Conservation (phyloP, 2,329 filamentous ascomycete species). For the Drechslera avenae region DNA sequence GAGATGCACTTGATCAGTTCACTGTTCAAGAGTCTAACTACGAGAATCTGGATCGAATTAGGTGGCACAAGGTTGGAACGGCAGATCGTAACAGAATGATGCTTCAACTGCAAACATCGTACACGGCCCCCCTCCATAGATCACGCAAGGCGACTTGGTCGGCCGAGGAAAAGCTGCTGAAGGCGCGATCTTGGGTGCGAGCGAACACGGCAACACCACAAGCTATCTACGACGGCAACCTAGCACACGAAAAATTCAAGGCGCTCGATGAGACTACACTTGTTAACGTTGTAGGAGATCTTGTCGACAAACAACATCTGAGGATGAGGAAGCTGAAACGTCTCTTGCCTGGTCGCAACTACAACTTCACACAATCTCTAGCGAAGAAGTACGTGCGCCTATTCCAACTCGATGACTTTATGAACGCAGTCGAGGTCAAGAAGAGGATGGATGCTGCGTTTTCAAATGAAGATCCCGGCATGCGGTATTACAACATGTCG, state of each 20-base stretch:
- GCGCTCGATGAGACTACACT: constrained; percentile 42
- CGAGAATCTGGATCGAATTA: constrained; percentile 28
- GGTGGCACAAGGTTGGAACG: constrained; percentile 34
- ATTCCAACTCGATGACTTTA: constrained; percentile 47
- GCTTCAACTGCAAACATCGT: constrained; percentile 31
- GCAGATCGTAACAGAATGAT: constrained; percentile 32
- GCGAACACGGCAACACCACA: constrained; percentile 53
- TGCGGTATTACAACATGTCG: constrained; percentile 54
- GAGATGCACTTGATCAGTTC: constrained; percentile 28
- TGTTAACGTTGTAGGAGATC: constrained; percentile 58
- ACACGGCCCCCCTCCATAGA: constrained; percentile 32
- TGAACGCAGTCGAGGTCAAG: constrained; percentile 66
- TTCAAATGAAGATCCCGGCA: constrained; percentile 21
- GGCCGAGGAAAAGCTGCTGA: constrained; percentile 20
- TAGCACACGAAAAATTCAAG: constrained; percentile 50
- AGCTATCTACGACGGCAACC: constrained; percentile 44
- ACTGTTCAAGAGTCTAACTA: constrained; percentile 37
- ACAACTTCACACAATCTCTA: constrained; percentile 66
- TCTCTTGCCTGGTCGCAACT: constrained; percentile 63
- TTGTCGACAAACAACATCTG: constrained; percentile 61
- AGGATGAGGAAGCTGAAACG: constrained; percentile 65
- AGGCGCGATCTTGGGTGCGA: constrained; percentile 53
- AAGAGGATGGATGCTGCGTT: constrained; percentile 63
- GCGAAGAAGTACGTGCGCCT: constrained; percentile 62
- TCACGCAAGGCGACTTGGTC: constrained; percentile 2